Conservation (phyloP, 192 early-diverging fungal species). For the Backusella sp. region DNA sequence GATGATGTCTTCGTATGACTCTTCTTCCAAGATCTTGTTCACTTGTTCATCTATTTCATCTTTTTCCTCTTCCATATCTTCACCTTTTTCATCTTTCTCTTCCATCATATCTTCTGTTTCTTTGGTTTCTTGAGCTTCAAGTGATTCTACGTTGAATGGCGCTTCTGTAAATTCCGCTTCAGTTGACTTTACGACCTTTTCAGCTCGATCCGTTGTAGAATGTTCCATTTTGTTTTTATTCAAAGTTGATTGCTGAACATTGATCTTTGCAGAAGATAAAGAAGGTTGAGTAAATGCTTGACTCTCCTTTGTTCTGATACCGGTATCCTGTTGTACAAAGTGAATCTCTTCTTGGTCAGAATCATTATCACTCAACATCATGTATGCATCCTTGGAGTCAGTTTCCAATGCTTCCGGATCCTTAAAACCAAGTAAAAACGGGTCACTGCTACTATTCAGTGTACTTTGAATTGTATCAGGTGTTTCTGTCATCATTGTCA, state of each 20-base stretch:
- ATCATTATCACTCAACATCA: not conserved
- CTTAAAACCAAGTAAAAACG: not conserved
- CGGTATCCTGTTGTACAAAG: not conserved
- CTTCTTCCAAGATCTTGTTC: not conserved
- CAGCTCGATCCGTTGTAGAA: not conserved
- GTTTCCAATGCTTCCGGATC: not conserved
- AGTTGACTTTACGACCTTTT: not conserved
- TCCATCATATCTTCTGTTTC: not conserved
- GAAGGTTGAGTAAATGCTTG: not conserved
- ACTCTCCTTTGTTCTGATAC: not conserved
- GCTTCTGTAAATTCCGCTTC: not conserved
- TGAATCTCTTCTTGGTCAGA: constrained; percentile 19
- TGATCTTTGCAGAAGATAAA: not conserved
- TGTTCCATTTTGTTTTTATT: not conserved
- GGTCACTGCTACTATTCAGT: not conserved
- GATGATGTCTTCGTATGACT: not conserved
- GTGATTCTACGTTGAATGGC: not conserved
- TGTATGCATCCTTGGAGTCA: not conserved
- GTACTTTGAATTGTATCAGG: not conserved
- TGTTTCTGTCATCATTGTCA: not conserved
- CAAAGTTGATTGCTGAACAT: too few relatives aligned
- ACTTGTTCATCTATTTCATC: constrained; percentile 5
- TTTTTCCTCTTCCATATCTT: not conserved
- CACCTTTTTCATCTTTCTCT: not conserved
- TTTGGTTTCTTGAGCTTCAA: not conserved